phyloP scores from a whole-genome alignment of 345 rosid genomes.

The Eucalyptus viminalis region DNA sequence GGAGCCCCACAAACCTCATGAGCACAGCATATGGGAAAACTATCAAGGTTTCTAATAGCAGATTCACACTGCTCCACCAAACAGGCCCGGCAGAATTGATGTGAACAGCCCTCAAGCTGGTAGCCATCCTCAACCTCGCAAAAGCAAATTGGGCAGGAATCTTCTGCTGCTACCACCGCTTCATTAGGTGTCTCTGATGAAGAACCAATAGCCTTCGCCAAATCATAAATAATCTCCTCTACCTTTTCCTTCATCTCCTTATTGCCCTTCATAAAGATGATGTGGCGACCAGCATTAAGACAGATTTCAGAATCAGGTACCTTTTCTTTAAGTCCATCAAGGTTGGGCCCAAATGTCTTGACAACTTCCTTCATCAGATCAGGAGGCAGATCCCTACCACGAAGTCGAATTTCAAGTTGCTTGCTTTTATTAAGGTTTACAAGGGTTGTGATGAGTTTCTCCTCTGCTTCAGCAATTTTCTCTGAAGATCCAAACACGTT shows the following conservation, averaged over 20 bases:
- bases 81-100: slow-evolving; percentile 61
- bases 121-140: slow-evolving; percentile 75
- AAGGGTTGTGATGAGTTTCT: slow-evolving; percentile 46
- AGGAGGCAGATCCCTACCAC: slow-evolving; percentile 43
- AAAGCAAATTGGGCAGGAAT: slow-evolving; percentile 66
- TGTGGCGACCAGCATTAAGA: slow-evolving; percentile 46
- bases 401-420: slow-evolving; percentile 58
- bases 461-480: slow-evolving; percentile 32
- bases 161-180: not conserved
- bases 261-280: slow-evolving; percentile 49
- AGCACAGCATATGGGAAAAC: slow-evolving; percentile 59
- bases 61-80: slow-evolving; percentile 74
- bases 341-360: slow-evolving; percentile 64
- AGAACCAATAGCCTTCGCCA: slow-evolving; percentile 17
- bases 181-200: slow-evolving; percentile 8
- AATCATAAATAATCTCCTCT: slow-evolving; percentile 44
- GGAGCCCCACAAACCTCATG: slow-evolving; percentile 31
- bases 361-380: slow-evolving; percentile 73
- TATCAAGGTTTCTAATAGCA: slow-evolving; percentile 48
- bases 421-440: slow-evolving; percentile 36
- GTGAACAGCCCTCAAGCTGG: slow-evolving; percentile 64
- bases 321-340: slow-evolving; percentile 51
- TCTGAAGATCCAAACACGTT: slow-evolving; percentile 53
- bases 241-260: slow-evolving; percentile 45
- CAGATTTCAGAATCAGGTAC: slow-evolving; percentile 47